Conservation (phyloP, 768 basidiomycete genomes). For the Multifurca ochricompacta region DNA sequence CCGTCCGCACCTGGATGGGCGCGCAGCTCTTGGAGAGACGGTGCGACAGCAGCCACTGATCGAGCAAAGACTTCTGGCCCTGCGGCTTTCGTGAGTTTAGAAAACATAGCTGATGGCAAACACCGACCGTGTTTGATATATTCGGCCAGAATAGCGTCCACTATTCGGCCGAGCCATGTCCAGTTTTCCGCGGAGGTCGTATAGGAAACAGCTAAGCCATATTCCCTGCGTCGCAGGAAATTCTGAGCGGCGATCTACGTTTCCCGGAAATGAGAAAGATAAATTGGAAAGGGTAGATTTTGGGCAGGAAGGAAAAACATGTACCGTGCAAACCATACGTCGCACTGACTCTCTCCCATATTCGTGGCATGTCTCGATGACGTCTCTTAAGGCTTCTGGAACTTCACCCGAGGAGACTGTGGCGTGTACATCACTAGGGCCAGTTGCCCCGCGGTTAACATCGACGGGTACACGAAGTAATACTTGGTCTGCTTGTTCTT, state of each 20-base stretch:
- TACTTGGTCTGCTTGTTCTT: slow-evolving; percentile 62
- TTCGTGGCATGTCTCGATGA: slow-evolving; percentile 64
- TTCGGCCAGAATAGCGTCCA: slow-evolving; percentile 72
- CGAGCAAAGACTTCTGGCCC: slow-evolving; percentile 53
- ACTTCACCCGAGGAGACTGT: slow-evolving; percentile 45
- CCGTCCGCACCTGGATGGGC: slow-evolving; percentile 42
- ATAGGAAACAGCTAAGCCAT: slow-evolving; percentile 79
- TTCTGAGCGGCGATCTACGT: slow-evolving; percentile 63
- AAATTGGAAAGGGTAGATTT: background rate
- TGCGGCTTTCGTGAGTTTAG: slow-evolving; percentile 27
- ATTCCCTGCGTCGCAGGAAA: slow-evolving; percentile 60
- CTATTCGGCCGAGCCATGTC: slow-evolving; percentile 67
- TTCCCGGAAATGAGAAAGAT: background rate
- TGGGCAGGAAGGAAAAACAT: slow-evolving; percentile 20
- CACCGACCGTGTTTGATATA: slow-evolving; percentile 58
- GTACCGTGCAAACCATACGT: slow-evolving; percentile 69
- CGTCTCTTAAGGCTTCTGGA: slow-evolving; percentile 55
- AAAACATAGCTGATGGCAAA: slow-evolving; percentile 2
- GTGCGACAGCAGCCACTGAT: slow-evolving; percentile 62
- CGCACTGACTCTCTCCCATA: slow-evolving; percentile 68
- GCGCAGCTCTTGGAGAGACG: slow-evolving; percentile 56
- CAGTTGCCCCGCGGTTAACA: slow-evolving; percentile 20
- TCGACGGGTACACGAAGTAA: slow-evolving; percentile 65
- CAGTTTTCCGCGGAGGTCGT: slow-evolving; percentile 79
- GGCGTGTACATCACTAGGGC: slow-evolving; percentile 29